These are phyloP conservation scores for Leishmania guyanensis DNA, from an alignment of 208 protist species.

Conservation along the genomic window DNA sequence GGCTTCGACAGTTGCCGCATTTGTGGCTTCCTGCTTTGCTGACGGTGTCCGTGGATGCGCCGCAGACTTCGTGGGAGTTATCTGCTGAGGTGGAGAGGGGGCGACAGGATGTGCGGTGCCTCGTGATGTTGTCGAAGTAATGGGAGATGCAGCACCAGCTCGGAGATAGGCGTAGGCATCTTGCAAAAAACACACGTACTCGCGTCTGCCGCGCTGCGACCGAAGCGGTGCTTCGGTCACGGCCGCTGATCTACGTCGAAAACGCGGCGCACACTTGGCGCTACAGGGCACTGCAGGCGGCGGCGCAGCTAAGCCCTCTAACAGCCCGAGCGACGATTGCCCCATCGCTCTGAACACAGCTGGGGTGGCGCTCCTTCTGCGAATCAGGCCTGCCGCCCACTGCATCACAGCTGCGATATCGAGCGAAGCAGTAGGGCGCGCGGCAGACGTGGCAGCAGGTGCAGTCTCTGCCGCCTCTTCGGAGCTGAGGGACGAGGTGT, in stretches of 20 bases:
- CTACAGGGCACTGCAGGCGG: background rate
- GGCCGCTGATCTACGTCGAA: background rate
- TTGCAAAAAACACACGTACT: slow-evolving; percentile 19
- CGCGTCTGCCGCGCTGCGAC: background rate
- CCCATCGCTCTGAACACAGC: slow-evolving; percentile 5
- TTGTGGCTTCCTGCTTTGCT: background rate
- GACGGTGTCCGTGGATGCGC: background rate
- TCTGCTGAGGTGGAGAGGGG: background rate
- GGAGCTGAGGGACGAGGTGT: background rate
- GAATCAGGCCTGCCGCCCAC: background rate
- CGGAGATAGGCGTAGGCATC: slow-evolving; percentile 60
- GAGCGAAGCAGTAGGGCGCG: background rate
- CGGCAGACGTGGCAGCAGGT: background rate
- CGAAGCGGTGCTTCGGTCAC: background rate
- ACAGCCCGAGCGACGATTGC: background rate
- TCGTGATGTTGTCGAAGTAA: background rate
- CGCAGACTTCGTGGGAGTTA: background rate
- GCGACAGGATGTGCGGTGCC: background rate
- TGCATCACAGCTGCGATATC: background rate
- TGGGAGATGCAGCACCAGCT: too few species aligned
- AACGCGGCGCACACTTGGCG: background rate
- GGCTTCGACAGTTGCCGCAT: background rate
- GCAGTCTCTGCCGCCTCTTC: background rate
- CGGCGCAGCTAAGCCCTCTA: background rate
- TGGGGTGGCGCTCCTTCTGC: background rate